Evolutionary conservation across 2,329 filamentous ascomycete genomes (phyloP).

Genomic region (Alternaria hordeiaustralica): DNA sequence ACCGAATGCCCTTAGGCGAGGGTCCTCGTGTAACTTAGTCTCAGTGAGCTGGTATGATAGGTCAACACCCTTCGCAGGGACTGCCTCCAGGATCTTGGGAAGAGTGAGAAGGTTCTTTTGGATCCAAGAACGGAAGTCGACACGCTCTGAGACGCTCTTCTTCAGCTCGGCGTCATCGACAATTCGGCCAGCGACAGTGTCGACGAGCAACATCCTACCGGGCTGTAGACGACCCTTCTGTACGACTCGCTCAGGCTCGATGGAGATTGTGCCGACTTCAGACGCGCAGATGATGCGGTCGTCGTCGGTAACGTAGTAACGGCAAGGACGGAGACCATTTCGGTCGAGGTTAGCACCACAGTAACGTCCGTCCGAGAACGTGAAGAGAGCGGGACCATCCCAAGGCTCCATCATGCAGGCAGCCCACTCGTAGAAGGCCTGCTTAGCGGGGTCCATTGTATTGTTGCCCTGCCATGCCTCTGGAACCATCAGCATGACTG

Average conservation of each 20-base stretch:
- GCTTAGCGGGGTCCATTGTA: conserved; percentile 91
- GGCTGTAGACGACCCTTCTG: conserved; percentile 94
- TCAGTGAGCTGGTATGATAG: conserved; percentile 72
- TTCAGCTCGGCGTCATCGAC: conserved; percentile 95
- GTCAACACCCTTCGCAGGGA: conserved; percentile 65
- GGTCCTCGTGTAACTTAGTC: conserved; percentile 79
- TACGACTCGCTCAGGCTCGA: conserved; percentile 87
- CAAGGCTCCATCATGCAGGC: conserved; percentile 99
- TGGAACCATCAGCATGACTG: conserved; percentile 98
- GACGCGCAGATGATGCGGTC: conserved; percentile 97
- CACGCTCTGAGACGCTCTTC: conserved; percentile 80
- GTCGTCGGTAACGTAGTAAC: conserved; percentile 96
- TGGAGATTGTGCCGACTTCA: conserved; percentile 90
- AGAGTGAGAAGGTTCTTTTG: conserved; percentile 84
- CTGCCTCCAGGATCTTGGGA: conserved; percentile 72
- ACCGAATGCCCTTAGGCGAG: conserved; percentile 82
- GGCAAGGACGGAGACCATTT: conserved; percentile 92
- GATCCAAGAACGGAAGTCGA: conserved; percentile 89
- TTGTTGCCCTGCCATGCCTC: conserved; percentile 97
- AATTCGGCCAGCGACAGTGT: conserved; percentile 88
- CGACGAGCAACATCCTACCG: conserved; percentile 93
- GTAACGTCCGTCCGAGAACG: conserved; percentile 94
- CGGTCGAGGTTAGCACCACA: conserved; percentile 96
- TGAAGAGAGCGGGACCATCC: conserved; percentile 96
- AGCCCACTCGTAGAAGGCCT: conserved; percentile 98